Evolutionary conservation across 306 rosid species (phyloP), one percentile per base, ranked within the genome.

Genomic region (Vigna radiata): DNA sequence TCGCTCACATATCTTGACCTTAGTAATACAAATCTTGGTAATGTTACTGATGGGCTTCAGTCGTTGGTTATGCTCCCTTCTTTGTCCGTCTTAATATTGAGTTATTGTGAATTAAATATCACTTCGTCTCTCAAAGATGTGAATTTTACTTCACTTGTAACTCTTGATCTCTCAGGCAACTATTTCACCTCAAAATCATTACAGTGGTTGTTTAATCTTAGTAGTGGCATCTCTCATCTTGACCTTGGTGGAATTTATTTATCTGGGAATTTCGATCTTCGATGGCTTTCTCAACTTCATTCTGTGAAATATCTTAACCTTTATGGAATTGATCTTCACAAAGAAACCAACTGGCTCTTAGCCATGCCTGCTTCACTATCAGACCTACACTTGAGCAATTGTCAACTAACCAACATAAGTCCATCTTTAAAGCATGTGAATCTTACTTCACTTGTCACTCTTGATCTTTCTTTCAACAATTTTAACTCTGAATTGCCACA

Each of bases 281-380:
- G 1, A 27, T 27, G 29, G 29, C 41, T 59, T 59, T 25, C 18
- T 25, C 39, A 6, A 13, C 7, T 59, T 13, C 14, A 39, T 25
- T 59, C 18, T 37, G 5, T 59, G 17, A 59, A 59, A 59, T 27
- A 59, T 27, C 19, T 59, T 36, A 14, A 59, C 41, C 65, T 59
- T 2, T 1, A 3, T 12, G 2, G 0, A 0, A 27, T 59, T 1
- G 15, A 59, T 59, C 65, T 59, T 27, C 18, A 5, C 1, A 13
- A 59, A 5, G 65, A 5, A 59, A 13, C 39, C 27, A 25, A 58
- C 6, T 58, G 39, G 39, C 39, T 23, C 25, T 27, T 58, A 1
- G 3, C 64, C 13, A 58, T 13, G 39, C 64, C 27, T 54, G 74
- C 74, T 23, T 77, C 58, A 21, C 47, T 76, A 4, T 65, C 41